Evolutionary conservation across 2,329 filamentous ascomycete species (phyloP).

Genomic region (Claviceps sorghi): DNA sequence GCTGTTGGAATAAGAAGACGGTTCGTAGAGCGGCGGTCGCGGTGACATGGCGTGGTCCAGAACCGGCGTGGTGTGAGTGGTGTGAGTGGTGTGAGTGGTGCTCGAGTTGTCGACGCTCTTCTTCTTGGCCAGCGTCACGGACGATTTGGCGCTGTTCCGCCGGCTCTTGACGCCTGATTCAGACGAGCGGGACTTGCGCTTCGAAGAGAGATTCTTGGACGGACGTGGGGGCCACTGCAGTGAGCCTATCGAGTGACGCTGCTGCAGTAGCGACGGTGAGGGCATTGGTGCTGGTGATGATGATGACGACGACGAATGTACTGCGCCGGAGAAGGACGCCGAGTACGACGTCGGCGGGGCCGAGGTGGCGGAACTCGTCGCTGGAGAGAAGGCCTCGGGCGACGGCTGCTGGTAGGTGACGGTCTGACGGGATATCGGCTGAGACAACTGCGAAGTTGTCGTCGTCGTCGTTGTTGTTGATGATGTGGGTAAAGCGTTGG

Average conservation of each 20-base stretch:
- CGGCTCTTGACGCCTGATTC: neutral
- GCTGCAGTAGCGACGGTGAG: neutral
- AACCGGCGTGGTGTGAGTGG: neutral
- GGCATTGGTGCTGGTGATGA: neutral
- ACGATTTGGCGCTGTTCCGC: slow-evolving; percentile 1
- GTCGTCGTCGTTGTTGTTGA: neutral
- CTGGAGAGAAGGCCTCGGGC: slow-evolving; percentile 1
- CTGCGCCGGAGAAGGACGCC: neutral
- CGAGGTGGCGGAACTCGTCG: neutral
- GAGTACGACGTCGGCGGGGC: slow-evolving; percentile 1
- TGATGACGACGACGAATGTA: neutral
- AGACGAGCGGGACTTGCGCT: neutral
- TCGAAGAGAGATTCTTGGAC: neutral
- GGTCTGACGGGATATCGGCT: slow-evolving; percentile 1
- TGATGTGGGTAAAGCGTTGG: slow-evolving; percentile 16
- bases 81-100: too few species aligned
- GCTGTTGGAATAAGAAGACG: slow-evolving; percentile 4
- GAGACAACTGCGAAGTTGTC: slow-evolving; percentile 10
- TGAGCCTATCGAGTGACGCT: neutral
- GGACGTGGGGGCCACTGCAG: neutral
- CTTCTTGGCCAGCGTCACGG: neutral
- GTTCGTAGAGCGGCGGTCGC: slow-evolving; percentile 8
- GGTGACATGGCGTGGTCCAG: slow-evolving; percentile 9
- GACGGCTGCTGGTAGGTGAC: neutral
- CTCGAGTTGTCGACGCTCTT: neutral